Evolutionary conservation across 257 asterid species (phyloP).

Genomic region (Solanum corneliomulleri): DNA sequence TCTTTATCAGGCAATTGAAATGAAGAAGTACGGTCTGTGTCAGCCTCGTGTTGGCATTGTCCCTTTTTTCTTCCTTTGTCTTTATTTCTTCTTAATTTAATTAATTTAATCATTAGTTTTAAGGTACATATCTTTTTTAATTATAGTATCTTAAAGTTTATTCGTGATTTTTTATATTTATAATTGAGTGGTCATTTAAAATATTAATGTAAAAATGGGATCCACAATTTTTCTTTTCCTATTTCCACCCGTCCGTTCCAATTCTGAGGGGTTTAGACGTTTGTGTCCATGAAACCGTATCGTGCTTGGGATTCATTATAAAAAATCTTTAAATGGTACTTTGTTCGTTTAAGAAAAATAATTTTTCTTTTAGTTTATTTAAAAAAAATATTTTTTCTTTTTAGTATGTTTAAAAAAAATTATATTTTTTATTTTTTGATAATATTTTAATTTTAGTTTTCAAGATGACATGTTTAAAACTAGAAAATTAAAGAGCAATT

Average conservation of each 20-base stretch:
- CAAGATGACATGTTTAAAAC: no score
- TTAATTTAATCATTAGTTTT: neutral
- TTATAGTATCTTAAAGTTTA: neutral
- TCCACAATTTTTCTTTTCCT: neutral
- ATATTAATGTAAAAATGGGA: no score
- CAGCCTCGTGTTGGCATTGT: neutral
- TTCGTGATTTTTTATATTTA: no score
- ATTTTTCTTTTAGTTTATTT: no score
- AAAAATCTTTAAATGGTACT: neutral
- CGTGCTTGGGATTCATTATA: neutral
- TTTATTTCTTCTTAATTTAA: neutral
- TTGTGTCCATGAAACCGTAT: neutral
- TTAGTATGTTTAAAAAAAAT: no score
- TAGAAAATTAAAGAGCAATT: rapidly evolving
- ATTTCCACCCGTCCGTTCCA: neutral
- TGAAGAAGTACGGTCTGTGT: conserved; percentile 7
- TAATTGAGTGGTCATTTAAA: no score
- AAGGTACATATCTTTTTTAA: neutral
- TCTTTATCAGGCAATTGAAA: neutral
- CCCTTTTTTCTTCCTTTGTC: neutral
- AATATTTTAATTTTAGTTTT: no score
- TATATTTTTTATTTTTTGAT: no score
- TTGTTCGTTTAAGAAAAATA: no score
- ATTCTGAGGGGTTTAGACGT: neutral
- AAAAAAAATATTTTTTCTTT: no score